A percentile compares a stretch with the other conserved stretches of the same genome.
phyloP scores from a whole-genome alignment of 805 yeast species.

The Lachancea mirantina region DNA sequence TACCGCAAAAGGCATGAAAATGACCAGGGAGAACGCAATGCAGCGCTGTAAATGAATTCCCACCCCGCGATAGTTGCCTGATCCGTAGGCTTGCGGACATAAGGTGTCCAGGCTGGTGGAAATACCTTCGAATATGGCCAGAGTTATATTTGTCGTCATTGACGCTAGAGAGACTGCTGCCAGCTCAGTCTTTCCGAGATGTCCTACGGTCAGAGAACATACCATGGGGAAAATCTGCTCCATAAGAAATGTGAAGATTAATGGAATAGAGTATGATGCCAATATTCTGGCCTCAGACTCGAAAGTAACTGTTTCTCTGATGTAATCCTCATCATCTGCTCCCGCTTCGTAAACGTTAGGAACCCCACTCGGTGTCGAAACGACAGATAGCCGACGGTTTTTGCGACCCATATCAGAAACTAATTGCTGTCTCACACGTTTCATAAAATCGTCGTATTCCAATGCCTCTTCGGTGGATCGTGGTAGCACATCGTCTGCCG shows the following conservation, averaged over 20 bases:
- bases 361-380: constrained; percentile 26
- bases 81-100: constrained; percentile 82
- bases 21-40: constrained; percentile 49
- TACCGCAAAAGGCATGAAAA: constrained; percentile 45
- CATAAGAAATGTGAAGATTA: constrained; percentile 61
- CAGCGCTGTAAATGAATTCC: constrained; percentile 73
- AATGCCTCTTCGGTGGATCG: constrained; percentile 12
- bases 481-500: constrained; percentile 13
- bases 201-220: constrained; percentile 79
- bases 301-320: constrained; percentile 31
- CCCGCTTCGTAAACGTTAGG: constrained; percentile 28
- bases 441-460: constrained; percentile 29
- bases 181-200: constrained; percentile 66
- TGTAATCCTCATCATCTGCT: constrained; percentile 24
- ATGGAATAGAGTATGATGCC: constrained; percentile 40
- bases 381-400: constrained; percentile 22
- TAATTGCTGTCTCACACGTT: constrained; percentile 22
- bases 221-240: constrained; percentile 74
- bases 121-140: constrained; percentile 75
- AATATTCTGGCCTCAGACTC: constrained; percentile 32
- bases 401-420: constrained; percentile 4
- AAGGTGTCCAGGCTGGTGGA: constrained; percentile 77
- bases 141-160: constrained; percentile 76
- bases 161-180: constrained; percentile 81
- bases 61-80: constrained; percentile 59